A percentile compares a stretch with the other conserved stretches of the same genome.
These are phyloP conservation scores for Plasmodium relictum DNA, from an alignment of 169 alveolate genomes.

Conservation along the genomic window DNA sequence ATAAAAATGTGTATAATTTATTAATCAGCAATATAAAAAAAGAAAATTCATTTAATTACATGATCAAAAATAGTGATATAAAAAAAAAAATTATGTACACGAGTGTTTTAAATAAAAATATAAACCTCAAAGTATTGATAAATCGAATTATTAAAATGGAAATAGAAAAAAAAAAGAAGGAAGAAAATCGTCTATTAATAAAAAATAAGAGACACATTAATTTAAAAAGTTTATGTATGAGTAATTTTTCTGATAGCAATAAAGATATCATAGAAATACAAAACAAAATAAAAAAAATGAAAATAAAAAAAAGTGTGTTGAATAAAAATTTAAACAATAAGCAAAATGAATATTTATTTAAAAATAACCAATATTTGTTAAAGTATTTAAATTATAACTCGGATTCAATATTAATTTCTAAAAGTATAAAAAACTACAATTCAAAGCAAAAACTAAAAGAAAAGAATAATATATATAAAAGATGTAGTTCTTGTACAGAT, in stretches of 20 bases:
- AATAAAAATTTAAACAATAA: background rate
- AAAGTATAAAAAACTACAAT: background rate
- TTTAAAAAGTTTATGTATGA: background rate
- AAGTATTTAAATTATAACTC: slow-evolving; percentile 13
- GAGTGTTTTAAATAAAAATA: slow-evolving; percentile 17
- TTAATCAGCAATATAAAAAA: no score
- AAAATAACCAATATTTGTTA: background rate
- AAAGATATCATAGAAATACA: slow-evolving; percentile 5
- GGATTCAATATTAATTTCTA: slow-evolving; percentile 22
- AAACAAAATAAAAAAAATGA: slow-evolving; percentile 15
- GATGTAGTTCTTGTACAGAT: slow-evolving; percentile 43
- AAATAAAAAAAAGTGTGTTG: background rate
- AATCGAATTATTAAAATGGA: slow-evolving; percentile 37
- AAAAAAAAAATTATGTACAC: no score
- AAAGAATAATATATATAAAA: background rate
- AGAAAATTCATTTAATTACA: no score
- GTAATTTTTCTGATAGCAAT: slow-evolving; percentile 13
- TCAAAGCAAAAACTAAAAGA: background rate
- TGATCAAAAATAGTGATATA: no score
- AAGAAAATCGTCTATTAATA: background rate
- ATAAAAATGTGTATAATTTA: no score
- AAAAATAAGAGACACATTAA: slow-evolving; percentile 8
- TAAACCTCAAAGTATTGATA: slow-evolving; percentile 33
- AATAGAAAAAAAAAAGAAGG: slow-evolving; percentile 9
- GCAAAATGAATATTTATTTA: background rate